phyloP scores from a whole-genome alignment of 345 rosid species.

The Eucalyptus coolabah region DNA sequence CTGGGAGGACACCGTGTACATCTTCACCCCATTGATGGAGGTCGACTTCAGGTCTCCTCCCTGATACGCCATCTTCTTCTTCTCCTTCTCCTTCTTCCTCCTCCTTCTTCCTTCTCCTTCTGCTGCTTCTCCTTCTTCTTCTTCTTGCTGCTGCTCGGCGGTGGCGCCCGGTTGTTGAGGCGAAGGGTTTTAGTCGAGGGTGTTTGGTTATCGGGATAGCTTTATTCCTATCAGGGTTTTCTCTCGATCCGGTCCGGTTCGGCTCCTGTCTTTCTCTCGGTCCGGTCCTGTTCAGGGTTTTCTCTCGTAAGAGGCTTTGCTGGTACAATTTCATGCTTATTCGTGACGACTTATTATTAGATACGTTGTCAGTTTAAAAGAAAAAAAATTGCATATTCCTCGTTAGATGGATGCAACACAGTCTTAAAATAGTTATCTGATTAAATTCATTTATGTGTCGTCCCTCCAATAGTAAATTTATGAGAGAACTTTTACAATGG shows the following conservation, averaged over 20 bases:
- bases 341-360: not conserved
- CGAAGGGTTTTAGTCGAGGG: not conserved
- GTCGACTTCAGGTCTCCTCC: constrained; percentile 72
- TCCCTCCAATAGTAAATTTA: too few species aligned
- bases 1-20: constrained; percentile 53
- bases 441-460: rapidly evolving
- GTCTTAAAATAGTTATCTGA: rapidly evolving
- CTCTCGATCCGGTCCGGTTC: not conserved
- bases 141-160: not conserved
- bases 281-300: too few species aligned
- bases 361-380: not conserved
- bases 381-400: too few species aligned
- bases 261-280: too few species aligned
- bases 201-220: not conserved
- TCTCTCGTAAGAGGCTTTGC: too few species aligned
- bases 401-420: too few species aligned
- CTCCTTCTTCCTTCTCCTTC: not conserved
- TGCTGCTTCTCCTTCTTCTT: not conserved
- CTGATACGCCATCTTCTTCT: constrained; percentile 30
- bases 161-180: not conserved
- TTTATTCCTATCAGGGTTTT: not conserved
- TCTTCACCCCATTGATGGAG: constrained; percentile 68
- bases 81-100: rapidly evolving
- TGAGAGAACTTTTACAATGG: too few species aligned
- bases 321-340: not conserved